Evolutionary conservation across 208 protist species (phyloP).

Genomic region (Acanthamoeba polyphaga): DNA sequence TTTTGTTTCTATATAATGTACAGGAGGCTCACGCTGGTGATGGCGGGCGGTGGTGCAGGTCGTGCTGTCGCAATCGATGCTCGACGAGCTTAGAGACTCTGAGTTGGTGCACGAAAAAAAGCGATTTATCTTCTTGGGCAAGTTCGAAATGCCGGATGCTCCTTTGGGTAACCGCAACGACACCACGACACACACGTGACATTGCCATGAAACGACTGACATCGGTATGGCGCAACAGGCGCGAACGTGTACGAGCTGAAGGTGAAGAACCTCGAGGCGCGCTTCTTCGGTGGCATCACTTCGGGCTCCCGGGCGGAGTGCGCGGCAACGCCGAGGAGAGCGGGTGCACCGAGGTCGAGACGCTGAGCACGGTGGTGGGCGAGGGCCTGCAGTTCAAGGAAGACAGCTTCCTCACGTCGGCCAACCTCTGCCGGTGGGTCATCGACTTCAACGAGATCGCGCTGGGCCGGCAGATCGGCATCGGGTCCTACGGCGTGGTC

Average conservation of each 20-base stretch:
- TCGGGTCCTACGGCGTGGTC: conserved; percentile 35
- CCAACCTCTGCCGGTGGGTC: conserved; percentile 8
- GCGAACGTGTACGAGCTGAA: background rate
- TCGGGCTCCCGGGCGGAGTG: background rate
- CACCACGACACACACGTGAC: no score
- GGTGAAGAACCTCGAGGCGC: background rate
- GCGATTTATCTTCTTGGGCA: background rate
- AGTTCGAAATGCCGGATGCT: conserved; percentile 3
- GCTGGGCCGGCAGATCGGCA: background rate
- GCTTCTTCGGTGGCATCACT: conserved; percentile 28
- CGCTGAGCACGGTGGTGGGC: background rate
- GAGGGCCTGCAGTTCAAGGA: background rate
- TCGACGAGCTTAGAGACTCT: background rate
- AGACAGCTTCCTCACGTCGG: background rate
- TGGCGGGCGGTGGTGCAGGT: no score
- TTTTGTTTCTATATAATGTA: no score
- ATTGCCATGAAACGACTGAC: no score
- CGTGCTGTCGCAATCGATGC: background rate
- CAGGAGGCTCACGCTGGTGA: no score
- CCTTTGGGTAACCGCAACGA: background rate
- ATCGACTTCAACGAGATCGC: conserved; percentile 14
- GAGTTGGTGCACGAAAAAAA: background rate
- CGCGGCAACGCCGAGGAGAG: background rate
- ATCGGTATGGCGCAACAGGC: background rate
- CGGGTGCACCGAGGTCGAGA: background rate